Conservation (phyloP, 257 asterid genomes). For the Solanum virginianum region DNA sequence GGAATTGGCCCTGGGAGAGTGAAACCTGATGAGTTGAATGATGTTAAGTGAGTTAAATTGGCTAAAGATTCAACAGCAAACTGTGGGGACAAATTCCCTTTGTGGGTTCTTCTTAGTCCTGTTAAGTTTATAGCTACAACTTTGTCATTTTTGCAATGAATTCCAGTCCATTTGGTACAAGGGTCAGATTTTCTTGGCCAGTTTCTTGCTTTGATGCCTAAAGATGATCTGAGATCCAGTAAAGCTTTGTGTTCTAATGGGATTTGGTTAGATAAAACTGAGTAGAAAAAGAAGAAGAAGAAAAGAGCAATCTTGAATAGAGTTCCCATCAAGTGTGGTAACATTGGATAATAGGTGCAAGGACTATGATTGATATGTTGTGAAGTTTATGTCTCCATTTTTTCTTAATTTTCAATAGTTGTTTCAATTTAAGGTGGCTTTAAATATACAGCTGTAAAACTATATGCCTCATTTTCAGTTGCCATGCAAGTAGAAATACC, state of each 20-base stretch:
- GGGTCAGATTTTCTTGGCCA: constrained; percentile 58
- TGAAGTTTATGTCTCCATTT: neutral
- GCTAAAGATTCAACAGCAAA: constrained; percentile 49
- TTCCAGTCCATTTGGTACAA: constrained; percentile 64
- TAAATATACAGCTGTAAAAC: neutral
- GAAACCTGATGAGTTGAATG: constrained; percentile 57
- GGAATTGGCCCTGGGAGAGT: constrained; percentile 51
- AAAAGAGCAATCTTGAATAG: constrained; percentile 6
- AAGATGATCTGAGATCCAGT: constrained; percentile 50
- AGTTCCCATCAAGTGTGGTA: constrained; percentile 11
- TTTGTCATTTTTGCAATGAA: constrained; percentile 34
- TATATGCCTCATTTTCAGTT: neutral
- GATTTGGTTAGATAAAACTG: constrained; percentile 10
- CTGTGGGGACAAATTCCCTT: constrained; percentile 23
- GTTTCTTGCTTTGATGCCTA: constrained; percentile 36
- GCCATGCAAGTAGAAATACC: neutral
- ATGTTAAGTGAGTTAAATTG: constrained; percentile 16
- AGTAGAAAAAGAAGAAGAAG: constrained; percentile 6
- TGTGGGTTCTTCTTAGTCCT: constrained; percentile 27
- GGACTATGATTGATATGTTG: neutral
- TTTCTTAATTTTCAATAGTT: neutral
- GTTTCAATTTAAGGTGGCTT: neutral
- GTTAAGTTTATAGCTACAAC: constrained; percentile 34
- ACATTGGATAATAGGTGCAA: neutral
- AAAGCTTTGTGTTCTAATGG: constrained; percentile 42